Percentiles rank a stretch among this genome's conserved stretches.
Conservation (phyloP, 768 basidiomycete species). For the Mycena rebaudengoi region DNA sequence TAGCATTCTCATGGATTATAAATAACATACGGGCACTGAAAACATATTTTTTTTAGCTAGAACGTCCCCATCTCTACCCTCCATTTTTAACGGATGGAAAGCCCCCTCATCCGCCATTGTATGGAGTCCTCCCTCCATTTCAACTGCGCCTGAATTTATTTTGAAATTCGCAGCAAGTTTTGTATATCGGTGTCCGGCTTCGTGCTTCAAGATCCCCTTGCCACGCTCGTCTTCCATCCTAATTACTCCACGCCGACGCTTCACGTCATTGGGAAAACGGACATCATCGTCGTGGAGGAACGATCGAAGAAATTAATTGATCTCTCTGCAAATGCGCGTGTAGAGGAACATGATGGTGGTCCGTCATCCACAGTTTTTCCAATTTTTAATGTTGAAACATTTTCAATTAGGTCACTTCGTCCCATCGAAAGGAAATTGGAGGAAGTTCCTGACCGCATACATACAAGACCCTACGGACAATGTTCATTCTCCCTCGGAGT, state of each 20-base stretch:
- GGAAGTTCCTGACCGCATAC: constrained; percentile 76
- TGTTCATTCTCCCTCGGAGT: constrained; percentile 51
- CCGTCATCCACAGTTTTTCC: constrained; percentile 34
- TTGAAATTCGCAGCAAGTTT: constrained; percentile 58
- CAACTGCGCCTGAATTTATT: background rate
- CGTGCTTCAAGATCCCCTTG: constrained; percentile 57
- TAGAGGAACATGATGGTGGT: constrained; percentile 87
- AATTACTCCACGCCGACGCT: constrained; percentile 76
- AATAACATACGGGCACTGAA: no score
- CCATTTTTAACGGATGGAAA: constrained; percentile 70
- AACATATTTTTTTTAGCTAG: no score
- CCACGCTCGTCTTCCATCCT: constrained; percentile 56
- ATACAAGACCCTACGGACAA: constrained; percentile 59
- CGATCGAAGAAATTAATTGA: constrained; percentile 66
- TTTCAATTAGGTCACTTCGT: constrained; percentile 80
- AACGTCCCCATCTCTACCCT: constrained; percentile 59
- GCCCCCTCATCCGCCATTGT: constrained; percentile 82
- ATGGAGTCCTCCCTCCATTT: constrained; percentile 29
- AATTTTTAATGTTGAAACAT: background rate
- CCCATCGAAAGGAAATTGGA: constrained; percentile 80
- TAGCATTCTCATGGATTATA: constrained; percentile 37
- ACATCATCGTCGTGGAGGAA: constrained; percentile 78
- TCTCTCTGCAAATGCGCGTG: constrained; percentile 62
- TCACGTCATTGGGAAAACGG: constrained; percentile 80
- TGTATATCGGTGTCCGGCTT: constrained; percentile 84